phyloP scores from a whole-genome alignment of 164 flowering plant species.

The Berberis thunbergii region DNA sequence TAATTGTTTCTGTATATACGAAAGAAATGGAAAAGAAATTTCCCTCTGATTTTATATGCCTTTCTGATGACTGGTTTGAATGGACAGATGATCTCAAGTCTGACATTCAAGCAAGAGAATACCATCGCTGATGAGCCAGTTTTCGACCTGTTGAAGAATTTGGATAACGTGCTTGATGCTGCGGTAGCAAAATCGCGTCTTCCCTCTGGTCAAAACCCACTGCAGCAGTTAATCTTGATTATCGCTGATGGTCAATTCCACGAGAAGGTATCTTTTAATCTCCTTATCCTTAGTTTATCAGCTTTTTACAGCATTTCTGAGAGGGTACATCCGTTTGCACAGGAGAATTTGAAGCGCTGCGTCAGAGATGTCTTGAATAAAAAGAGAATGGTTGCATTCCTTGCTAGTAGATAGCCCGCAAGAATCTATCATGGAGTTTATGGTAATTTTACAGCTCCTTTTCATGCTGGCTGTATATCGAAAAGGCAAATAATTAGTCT shows the following conservation, averaged over 20 bases:
- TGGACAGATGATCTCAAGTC: conserved; percentile 66
- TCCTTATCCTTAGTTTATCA: neutral
- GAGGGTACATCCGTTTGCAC: neutral
- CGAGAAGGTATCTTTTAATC: conserved; percentile 49
- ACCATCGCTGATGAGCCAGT: conserved; percentile 72
- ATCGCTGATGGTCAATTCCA: conserved; percentile 89
- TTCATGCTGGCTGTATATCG: neutral
- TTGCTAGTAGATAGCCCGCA: too few species aligned
- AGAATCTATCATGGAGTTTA: too few species aligned
- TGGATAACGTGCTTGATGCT: conserved; percentile 62
- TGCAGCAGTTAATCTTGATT: conserved; percentile 85
- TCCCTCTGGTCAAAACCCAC: conserved; percentile 79
- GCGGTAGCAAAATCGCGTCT: conserved; percentile 66
- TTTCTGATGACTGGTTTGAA: neutral
- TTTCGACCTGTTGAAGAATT: conserved; percentile 63
- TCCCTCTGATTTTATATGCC: neutral
- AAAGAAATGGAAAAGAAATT: too few species aligned
- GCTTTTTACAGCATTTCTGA: neutral
- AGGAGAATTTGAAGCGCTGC: conserved; percentile 66
- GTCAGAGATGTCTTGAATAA: conserved; percentile 49
- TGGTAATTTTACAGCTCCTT: neutral
- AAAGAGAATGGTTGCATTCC: too few species aligned
- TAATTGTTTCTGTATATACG: too few species aligned
- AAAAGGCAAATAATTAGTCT: neutral
- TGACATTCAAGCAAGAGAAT: conserved; percentile 91